phyloP scores from a whole-genome alignment of 768 basidiomycete species.

The Hebeloma cylindrosporum region DNA sequence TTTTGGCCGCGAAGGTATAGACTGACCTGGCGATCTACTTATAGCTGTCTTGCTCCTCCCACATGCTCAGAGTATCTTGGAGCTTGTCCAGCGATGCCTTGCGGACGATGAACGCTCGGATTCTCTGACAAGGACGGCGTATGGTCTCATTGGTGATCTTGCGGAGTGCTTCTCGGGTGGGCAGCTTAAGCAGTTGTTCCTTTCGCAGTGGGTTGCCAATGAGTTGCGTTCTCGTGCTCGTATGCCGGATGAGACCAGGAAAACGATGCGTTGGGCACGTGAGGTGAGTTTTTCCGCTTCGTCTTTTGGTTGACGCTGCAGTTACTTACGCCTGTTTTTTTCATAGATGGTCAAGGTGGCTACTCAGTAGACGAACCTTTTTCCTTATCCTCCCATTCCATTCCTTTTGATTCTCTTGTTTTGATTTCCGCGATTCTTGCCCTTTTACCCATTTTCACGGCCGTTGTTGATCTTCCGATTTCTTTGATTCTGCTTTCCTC shows the following conservation, averaged over 20 bases:
- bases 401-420: slow-evolving; percentile 21
- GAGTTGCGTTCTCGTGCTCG: slow-evolving; percentile 75
- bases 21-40: background rate
- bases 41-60: slow-evolving; percentile 58
- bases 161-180: slow-evolving; percentile 85
- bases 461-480: background rate
- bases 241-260: slow-evolving; percentile 77
- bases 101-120: slow-evolving; percentile 85
- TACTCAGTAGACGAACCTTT: slow-evolving; percentile 54
- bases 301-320: slow-evolving; percentile 4
- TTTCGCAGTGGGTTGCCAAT: slow-evolving; percentile 75
- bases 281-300: slow-evolving; percentile 56
- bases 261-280: slow-evolving; percentile 89
- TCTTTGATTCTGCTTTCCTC: slow-evolving; percentile 18
- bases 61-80: slow-evolving; percentile 72
- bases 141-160: slow-evolving; percentile 91
- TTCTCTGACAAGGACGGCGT: slow-evolving; percentile 65
- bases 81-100: slow-evolving; percentile 76
- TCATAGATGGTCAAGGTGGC: slow-evolving; percentile 76
- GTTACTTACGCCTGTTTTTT: slow-evolving; percentile 1
- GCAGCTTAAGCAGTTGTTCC: slow-evolving; percentile 75
- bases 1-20: slow-evolving; percentile 7
- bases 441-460: slow-evolving; percentile 16
- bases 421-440: slow-evolving; percentile 25
- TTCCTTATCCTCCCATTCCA: slow-evolving; percentile 20